Evolutionary conservation across 208 protist genomes (phyloP), one percentile per base, ranked within the genome.

Genomic region (Crithidia acanthocephali): DNA sequence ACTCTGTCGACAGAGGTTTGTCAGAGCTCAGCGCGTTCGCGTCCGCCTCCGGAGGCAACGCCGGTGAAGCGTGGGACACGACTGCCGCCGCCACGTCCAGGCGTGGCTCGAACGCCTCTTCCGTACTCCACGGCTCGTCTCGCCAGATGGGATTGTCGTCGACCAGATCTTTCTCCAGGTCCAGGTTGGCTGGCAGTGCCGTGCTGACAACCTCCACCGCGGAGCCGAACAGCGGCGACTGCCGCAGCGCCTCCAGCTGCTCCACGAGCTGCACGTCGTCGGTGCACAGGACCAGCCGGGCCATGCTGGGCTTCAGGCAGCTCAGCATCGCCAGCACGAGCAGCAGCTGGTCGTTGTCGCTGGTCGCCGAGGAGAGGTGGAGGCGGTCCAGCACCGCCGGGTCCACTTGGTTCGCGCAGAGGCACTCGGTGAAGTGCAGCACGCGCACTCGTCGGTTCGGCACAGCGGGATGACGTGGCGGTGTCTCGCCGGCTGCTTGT

Each of bases 341-440:
- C 22, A 94, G 47, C 55, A 96, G 65, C 60, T 91, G 88, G 61
- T 91, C 82, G 67, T 96, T 90, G 72, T 92, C 86, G 28, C 30
- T 77, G 0, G 56, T 51, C 18, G 70, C 67, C 8, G 87, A 80
- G 27, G 72, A 23, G n/a, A 92, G 53, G 27, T 52, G 47, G 9
- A 77, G 55, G 0, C 25, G 13, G 48, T 71, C 30, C 20, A 72
- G 72, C 28, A 61, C 40, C 16, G 18, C 23, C 18, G 56, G 32
- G 3, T 66, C 60, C 18, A 76, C 61, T 52, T 67, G 55, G 45
- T 91, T 82, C 0, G 91, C 78, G 22, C 90, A 80, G 9, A 94
- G 68, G 61, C 82, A 93, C 75, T 96, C 91, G 20, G 80, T 87
- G 53, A 93, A 96, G 79, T 96, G 87, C 42, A 96, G 62, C 22